These are phyloP conservation scores for Ogataea zsoltii DNA, from an alignment of 805 yeast species.

Conservation along the genomic window DNA sequence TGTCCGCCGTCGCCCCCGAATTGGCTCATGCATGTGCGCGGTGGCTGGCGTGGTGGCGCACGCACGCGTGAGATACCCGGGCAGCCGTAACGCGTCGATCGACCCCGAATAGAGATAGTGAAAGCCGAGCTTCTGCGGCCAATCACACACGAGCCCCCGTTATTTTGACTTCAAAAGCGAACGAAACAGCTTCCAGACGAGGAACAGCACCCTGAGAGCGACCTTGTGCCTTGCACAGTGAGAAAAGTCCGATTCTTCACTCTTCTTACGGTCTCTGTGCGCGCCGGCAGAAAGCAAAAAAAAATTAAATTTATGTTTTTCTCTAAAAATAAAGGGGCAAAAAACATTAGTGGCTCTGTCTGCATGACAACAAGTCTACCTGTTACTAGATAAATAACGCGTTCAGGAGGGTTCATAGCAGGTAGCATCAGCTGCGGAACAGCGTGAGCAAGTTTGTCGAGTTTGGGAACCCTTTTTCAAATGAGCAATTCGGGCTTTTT, in stretches of 20 bases:
- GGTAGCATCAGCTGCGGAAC: background rate
- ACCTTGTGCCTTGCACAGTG: too few species aligned
- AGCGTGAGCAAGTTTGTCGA: background rate
- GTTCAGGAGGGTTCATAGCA: background rate
- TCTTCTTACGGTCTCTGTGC: background rate
- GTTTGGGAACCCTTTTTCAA: background rate
- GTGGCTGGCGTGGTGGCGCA: too few species aligned
- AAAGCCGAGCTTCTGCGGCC: background rate
- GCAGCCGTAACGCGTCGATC: constrained; percentile 2
- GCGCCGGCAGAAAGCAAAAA: constrained; percentile 1
- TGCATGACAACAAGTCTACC: background rate
- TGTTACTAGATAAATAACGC: background rate
- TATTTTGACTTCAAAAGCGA: too few species aligned
- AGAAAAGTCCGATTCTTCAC: too few species aligned
- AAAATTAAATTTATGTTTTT: background rate
- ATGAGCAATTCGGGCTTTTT: constrained; percentile 6
- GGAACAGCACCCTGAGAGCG: background rate
- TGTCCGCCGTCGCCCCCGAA: constrained; percentile 8
- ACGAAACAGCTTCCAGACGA: too few species aligned
- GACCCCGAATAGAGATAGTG: background rate
- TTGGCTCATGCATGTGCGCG: background rate
- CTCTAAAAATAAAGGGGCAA: constrained; percentile 1
- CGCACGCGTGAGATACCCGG: background rate
- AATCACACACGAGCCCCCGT: background rate
- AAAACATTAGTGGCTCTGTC: background rate